Base-by-base conservation (phyloP, 1,284 basidiomycete species). In the Ceratobasidium sp. region DNA sequence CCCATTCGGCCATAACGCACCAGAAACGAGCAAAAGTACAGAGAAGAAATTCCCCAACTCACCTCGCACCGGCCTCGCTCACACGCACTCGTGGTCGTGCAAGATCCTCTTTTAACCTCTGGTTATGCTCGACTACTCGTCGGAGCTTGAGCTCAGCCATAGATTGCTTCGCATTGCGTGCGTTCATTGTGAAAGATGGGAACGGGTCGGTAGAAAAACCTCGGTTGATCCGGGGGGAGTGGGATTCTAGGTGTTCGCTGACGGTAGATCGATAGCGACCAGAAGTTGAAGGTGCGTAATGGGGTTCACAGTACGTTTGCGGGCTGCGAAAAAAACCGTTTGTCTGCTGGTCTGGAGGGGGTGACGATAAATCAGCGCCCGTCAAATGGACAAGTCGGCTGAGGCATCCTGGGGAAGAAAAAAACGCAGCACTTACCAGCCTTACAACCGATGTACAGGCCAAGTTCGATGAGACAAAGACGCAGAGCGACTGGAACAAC, bases 101-200 rank as follows among this genome's bases (percentile, higher is more conserved):
- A 76, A 98, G 84, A 81, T 98, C 96, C 83, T 98, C 96, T 80
- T 90, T 86, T 79, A 98, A 84, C 76, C 96, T 87, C 81, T 92
- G 90, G 81, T 98, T 98, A 84, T 98, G 95, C 85, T 98, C 96
- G 76, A 91, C 90, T 78, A 98, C 85, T 74, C 96, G 87, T 62
- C 96, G 89, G 77, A 98, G 90, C 88, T 97, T 98, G 81, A 98
- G 90, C 88, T 98, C 96, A 69, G 93, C 93, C 95, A 98, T 97
- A 79, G 92, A 92, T 85, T 93, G 92, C 84, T 88, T 89, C 79
- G 88, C 88, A 49, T 86, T 87, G 77, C 88, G 85, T 75, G 83
- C 82, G 81, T 86, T 89, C 88, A 89, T 93, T 80, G 75, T 80
- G 71, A 43, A 29, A 27, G 46, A 31, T 31, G 37, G 69, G 41